Percentiles rank a stretch among this genome's conserved stretches.
Conservation (phyloP, 768 basidiomycete genomes). For the Macrolepiota fuliginosa region DNA sequence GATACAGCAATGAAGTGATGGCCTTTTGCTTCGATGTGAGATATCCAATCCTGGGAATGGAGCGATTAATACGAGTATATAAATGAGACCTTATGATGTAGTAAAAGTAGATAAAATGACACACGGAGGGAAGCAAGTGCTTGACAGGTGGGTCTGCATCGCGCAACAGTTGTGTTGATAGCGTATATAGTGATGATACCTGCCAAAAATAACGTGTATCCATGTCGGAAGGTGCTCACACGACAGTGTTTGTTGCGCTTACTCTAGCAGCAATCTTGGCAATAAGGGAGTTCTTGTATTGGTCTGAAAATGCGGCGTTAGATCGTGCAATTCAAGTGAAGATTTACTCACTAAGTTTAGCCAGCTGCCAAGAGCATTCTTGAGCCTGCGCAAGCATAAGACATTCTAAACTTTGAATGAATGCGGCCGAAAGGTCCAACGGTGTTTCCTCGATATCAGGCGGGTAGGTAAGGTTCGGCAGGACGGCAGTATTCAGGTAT, state of each 20-base stretch:
- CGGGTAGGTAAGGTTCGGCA: conserved; percentile 49
- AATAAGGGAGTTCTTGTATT: conserved; percentile 78
- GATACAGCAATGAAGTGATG: conserved; percentile 88
- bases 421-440: conserved; percentile 62
- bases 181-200: conserved; percentile 8
- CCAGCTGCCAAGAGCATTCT: conserved; percentile 95
- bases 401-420: conserved; percentile 61
- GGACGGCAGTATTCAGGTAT: conserved; percentile 50
- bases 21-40: conserved; percentile 80
- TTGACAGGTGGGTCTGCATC: conserved; percentile 42
- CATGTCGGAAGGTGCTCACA: background rate
- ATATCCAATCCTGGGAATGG: conserved; percentile 62
- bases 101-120: conserved; percentile 13
- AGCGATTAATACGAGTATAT: conserved; percentile 1
- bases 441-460: conserved; percentile 53
- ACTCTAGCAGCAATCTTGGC: conserved; percentile 82
- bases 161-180: conserved; percentile 29
- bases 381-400: conserved; percentile 94
- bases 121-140: conserved; percentile 54
- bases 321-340: conserved; percentile 1
- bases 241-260: conserved; percentile 10
- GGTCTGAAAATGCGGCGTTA: conserved; percentile 33
- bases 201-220: conserved; percentile 18
- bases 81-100: background rate
- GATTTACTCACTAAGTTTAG: conserved; percentile 63